Percentiles rank a stretch among this genome's conserved stretches.
These are phyloP conservation scores for Pluteus cervinus DNA, from an alignment of 768 basidiomycete species.

Conservation along the genomic window DNA sequence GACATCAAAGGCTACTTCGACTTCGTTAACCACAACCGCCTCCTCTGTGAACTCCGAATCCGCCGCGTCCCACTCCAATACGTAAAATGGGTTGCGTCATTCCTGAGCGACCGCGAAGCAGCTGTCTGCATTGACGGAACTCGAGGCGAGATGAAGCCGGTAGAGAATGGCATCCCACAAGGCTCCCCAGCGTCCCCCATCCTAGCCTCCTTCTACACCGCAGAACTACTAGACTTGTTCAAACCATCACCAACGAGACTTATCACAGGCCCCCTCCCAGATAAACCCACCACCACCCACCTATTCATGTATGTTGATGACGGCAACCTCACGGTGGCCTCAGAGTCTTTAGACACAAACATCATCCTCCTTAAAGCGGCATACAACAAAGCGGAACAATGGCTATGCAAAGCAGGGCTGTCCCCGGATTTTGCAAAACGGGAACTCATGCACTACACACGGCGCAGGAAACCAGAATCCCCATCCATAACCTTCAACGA, in stretches of 20 bases:
- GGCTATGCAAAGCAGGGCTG: slow-evolving; percentile 14
- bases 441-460: slow-evolving; percentile 23
- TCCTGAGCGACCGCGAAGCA: slow-evolving; percentile 17
- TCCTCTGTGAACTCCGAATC: slow-evolving; percentile 14
- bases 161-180: slow-evolving; percentile 26
- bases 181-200: slow-evolving; percentile 25
- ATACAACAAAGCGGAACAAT: slow-evolving; percentile 9
- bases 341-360: slow-evolving; percentile 16
- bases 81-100: slow-evolving; percentile 15
- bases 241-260: slow-evolving; percentile 7
- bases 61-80: slow-evolving; percentile 14
- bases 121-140: slow-evolving; percentile 17
- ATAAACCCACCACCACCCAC: slow-evolving; percentile 9
- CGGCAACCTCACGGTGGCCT: slow-evolving; percentile 21
- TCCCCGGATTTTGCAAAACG: slow-evolving; percentile 14
- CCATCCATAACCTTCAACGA: slow-evolving; percentile 10
- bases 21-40: slow-evolving; percentile 18
- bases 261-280: slow-evolving; percentile 7
- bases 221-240: slow-evolving; percentile 17
- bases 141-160: slow-evolving; percentile 16
- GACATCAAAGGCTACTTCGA: slow-evolving; percentile 24
- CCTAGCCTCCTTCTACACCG: slow-evolving; percentile 18
- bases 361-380: slow-evolving; percentile 11
- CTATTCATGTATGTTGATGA: slow-evolving; percentile 26
- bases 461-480: slow-evolving; percentile 3